phyloP scores from a whole-genome alignment of 2,329 filamentous ascomycete species.

The Colletotrichum lini region DNA sequence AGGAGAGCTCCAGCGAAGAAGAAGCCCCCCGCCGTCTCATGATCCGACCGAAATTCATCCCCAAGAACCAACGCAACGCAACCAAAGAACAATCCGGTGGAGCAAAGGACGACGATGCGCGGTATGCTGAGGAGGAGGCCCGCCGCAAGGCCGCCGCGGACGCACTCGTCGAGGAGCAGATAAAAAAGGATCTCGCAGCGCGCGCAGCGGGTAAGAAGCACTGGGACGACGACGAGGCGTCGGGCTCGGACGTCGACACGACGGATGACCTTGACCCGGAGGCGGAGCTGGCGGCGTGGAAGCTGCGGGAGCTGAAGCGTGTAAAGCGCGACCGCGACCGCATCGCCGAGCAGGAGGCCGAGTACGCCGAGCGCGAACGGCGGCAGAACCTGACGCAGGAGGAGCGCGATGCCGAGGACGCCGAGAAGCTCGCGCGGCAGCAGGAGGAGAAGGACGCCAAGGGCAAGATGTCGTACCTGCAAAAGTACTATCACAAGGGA shows the following conservation, averaged over 20 bases:
- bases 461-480: constrained; percentile 90
- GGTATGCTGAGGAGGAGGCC: constrained; percentile 69
- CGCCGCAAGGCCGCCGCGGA: constrained; percentile 81
- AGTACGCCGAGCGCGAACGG: constrained; percentile 90
- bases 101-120: constrained; percentile 53
- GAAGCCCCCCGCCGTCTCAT: constrained; percentile 70
- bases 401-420: constrained; percentile 89
- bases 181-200: constrained; percentile 84
- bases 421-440: constrained; percentile 81
- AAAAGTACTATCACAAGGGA: constrained; percentile 96
- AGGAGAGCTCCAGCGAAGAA: constrained; percentile 68
- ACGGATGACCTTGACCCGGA: constrained; percentile 89
- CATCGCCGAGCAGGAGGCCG: constrained; percentile 87
- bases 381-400: constrained; percentile 88
- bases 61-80: constrained; percentile 67
- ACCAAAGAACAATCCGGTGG: constrained; percentile 45
- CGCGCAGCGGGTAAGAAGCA: constrained; percentile 83
- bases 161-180: constrained; percentile 87
- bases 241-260: constrained; percentile 84
- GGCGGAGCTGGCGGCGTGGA: constrained; percentile 93
- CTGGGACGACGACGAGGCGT: constrained; percentile 82
- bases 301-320: constrained; percentile 89
- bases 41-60: constrained; percentile 75
- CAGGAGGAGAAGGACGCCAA: constrained; percentile 83
- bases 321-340: constrained; percentile 88